Percentiles rank a stretch among this genome's conserved stretches.
phyloP scores from a whole-genome alignment of 345 rosid genomes.

The Schrenkiella parvula region DNA sequence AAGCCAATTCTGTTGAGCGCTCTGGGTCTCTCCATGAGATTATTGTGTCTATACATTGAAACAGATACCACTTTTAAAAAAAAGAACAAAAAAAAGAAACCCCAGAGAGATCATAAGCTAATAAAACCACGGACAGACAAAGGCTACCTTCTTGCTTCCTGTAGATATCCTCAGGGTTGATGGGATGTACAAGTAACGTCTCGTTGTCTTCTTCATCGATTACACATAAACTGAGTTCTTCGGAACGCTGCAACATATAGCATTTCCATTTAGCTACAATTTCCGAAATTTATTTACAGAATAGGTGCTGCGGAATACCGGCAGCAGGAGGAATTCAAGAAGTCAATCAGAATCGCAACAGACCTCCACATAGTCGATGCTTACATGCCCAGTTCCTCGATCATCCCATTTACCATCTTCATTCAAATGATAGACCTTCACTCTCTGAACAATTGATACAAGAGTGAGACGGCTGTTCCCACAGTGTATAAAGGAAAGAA shows the following conservation, averaged over 20 bases:
- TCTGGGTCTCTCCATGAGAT: constrained; percentile 99
- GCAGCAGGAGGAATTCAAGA: constrained; percentile 15
- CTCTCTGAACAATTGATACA: constrained; percentile 52
- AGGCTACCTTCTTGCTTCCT: constrained; percentile 96
- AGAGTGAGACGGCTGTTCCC: neutral
- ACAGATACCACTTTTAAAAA: constrained; percentile 18
- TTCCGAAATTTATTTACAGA: neutral
- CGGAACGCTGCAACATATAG: constrained; percentile 65
- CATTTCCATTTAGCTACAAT: constrained; percentile 13
- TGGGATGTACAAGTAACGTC: constrained; percentile 82
- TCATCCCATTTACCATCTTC: constrained; percentile 99
- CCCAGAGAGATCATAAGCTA: neutral
- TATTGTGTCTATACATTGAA: constrained; percentile 65
- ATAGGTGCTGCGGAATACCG: constrained; percentile 4
- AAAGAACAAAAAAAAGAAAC: neutral
- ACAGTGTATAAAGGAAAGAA: neutral
- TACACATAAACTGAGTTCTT: constrained; percentile 78
- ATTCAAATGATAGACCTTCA: constrained; percentile 85
- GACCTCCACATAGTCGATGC: constrained; percentile 89
- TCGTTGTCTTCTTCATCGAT: constrained; percentile 92
- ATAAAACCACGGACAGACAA: neutral
- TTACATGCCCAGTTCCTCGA: constrained; percentile 96
- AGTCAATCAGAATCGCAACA: constrained; percentile 31
- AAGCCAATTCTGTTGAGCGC: constrained; percentile 79
- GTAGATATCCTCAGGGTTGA: constrained; percentile 82